Evolutionary conservation across 1,139 yeast species (phyloP).

Genomic region (Debaryomycetaceae sp.): DNA sequence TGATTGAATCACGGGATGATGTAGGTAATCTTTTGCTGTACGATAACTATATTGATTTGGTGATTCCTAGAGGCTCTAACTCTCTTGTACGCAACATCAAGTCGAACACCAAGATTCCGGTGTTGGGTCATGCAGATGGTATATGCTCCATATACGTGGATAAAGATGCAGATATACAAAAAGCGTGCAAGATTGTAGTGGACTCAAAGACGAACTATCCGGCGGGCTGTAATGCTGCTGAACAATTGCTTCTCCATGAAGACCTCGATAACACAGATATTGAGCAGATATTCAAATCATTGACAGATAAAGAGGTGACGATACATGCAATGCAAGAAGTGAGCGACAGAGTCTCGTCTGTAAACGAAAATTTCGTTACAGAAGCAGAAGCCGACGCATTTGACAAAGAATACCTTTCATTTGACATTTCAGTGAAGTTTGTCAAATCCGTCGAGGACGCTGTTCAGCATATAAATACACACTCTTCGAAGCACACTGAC

Average conservation of each 20-base stretch:
- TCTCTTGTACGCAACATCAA: constrained; percentile 85
- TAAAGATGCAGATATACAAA: constrained; percentile 65
- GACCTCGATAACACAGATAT: constrained; percentile 41
- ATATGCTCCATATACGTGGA: constrained; percentile 87
- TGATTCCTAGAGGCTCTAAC: constrained; percentile 95
- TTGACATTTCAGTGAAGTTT: constrained; percentile 73
- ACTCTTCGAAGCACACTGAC: constrained; percentile 96
- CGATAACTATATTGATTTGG: constrained; percentile 88
- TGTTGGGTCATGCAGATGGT: constrained; percentile 98
- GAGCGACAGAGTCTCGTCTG: constrained; percentile 14
- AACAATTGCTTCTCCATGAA: constrained; percentile 71
- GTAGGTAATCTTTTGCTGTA: constrained; percentile 81
- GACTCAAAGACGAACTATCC: constrained; percentile 96
- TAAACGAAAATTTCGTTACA: constrained; percentile 17
- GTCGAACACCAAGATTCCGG: constrained; percentile 87
- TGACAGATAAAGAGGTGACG: constrained; percentile 66
- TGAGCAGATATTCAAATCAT: constrained; percentile 41
- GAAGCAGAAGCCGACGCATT: constrained; percentile 60
- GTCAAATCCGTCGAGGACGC: constrained; percentile 65
- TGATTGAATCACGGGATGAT: constrained; percentile 85
- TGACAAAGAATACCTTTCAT: constrained; percentile 75
- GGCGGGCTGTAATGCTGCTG: constrained; percentile 97
- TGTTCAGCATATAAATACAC: constrained; percentile 76
- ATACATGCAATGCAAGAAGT: constrained; percentile 64
- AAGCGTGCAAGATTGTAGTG: constrained; percentile 70